These are phyloP conservation scores for Hygrophila difformis DNA, from an alignment of 257 asterid genomes.

Conservation along the genomic window DNA sequence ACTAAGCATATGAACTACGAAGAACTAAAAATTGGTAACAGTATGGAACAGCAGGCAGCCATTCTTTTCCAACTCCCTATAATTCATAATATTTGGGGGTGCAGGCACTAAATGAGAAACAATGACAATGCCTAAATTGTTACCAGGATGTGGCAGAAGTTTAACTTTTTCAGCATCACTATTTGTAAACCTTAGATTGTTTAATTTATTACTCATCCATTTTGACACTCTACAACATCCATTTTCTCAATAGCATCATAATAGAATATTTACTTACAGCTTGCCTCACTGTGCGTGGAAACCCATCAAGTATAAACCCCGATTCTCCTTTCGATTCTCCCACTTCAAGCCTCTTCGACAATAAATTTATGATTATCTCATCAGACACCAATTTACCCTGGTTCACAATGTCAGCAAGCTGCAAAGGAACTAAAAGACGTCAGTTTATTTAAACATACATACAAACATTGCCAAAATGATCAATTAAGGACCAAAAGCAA, in stretches of 20 bases:
- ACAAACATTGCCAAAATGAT: not conserved
- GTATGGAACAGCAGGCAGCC: too few species aligned
- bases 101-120: not conserved
- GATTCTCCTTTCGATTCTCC: constrained; percentile 85
- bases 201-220: not conserved
- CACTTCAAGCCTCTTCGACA: constrained; percentile 85
- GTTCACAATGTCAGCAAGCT: constrained; percentile 90
- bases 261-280: constrained; percentile 52
- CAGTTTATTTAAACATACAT: not conserved
- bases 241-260: not conserved
- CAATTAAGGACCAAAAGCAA: too few species aligned
- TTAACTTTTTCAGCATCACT: too few species aligned
- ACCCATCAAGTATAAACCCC: constrained; percentile 89
- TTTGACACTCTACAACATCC: not conserved
- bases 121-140: too few species aligned
- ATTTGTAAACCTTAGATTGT: too few species aligned
- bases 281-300: constrained; percentile 92
- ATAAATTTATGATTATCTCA: constrained; percentile 69
- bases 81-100: too few species aligned
- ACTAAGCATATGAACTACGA: too few species aligned
- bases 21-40: too few species aligned
- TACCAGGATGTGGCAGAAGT: too few species aligned
- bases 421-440: constrained; percentile 1
- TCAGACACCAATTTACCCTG: constrained; percentile 94
- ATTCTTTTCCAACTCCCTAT: too few species aligned